Evolutionary conservation across 306 rosid species (phyloP).

Genomic region (Fragaria iinumae): DNA sequence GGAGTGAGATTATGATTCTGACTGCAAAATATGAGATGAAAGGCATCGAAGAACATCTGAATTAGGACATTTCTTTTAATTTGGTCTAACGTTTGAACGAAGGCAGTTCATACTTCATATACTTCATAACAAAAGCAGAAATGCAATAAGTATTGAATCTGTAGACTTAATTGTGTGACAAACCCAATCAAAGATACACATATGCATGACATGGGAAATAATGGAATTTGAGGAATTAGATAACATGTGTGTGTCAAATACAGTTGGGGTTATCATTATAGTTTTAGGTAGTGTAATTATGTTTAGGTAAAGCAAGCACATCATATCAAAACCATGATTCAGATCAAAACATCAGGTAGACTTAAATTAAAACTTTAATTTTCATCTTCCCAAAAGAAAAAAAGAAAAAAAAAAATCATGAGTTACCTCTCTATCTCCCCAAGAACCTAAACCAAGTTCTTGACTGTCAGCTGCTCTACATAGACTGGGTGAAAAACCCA

Average conservation of each 20-base stretch:
- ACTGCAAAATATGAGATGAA: neutral
- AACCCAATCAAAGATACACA: neutral
- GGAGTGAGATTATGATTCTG: neutral
- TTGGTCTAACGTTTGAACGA: neutral
- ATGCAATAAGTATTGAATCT: constrained; percentile 1
- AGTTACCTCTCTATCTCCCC: constrained; percentile 9
- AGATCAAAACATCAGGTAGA: neutral
- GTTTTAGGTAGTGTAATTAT: neutral
- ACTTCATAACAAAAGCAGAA: neutral
- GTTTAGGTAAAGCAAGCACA: neutral
- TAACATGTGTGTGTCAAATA: neutral
- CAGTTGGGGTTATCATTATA: neutral
- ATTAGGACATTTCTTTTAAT: neutral
- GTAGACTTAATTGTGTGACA: neutral
- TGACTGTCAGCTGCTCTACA: neutral
- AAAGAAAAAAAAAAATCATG: neutral
- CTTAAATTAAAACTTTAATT: neutral
- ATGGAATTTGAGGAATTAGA: neutral
- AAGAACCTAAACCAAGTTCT: constrained; percentile 3
- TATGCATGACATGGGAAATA: constrained; percentile 1
- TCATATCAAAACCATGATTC: neutral
- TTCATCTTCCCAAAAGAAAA: neutral
- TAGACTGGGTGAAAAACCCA: neutral
- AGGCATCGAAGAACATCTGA: neutral
- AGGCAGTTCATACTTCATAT: neutral